phyloP scores from a whole-genome alignment of 176 grass and related monocot species.

The Lolium rigidum region DNA sequence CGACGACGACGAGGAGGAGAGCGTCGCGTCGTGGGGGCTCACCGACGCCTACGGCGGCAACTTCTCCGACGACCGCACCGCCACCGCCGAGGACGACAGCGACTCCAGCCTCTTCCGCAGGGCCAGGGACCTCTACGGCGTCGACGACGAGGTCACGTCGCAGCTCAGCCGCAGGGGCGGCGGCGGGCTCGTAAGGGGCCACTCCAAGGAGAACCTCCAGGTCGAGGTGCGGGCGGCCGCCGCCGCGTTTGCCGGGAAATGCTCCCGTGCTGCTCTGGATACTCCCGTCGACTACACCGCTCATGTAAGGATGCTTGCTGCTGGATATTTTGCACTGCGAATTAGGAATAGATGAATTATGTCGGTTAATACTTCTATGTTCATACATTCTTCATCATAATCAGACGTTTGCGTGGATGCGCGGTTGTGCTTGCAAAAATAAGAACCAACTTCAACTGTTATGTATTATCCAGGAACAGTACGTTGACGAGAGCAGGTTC shows the following conservation, averaged over 20 bases:
- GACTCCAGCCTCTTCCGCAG: constrained; percentile 66
- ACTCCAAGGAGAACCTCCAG: constrained; percentile 84
- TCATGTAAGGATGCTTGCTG: constrained; percentile 38
- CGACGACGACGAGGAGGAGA: constrained; percentile 68
- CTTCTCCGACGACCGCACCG: constrained; percentile 47
- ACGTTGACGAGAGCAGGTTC: constrained; percentile 44
- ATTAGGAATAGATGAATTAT: neutral
- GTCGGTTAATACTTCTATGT: neutral
- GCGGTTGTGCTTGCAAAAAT: neutral
- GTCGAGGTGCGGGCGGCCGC: constrained; percentile 50
- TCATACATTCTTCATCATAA: neutral
- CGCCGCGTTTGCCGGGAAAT: constrained; percentile 27
- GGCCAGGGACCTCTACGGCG: constrained; percentile 27
- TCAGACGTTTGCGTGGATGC: neutral
- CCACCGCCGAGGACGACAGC: constrained; percentile 72
- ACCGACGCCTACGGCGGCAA: constrained; percentile 50
- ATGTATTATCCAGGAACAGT: constrained; percentile 51
- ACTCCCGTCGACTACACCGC: constrained; percentile 29
- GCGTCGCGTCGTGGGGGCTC: constrained; percentile 70
- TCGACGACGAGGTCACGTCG: constrained; percentile 67
- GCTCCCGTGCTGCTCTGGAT: constrained; percentile 11
- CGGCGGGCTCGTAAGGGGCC: constrained; percentile 46
- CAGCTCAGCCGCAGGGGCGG: constrained; percentile 47
- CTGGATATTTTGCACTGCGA: neutral
- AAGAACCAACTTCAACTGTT: neutral